Base-by-base conservation (phyloP, 2,329 filamentous ascomycete genomes). In the Aspergillus tanneri region DNA sequence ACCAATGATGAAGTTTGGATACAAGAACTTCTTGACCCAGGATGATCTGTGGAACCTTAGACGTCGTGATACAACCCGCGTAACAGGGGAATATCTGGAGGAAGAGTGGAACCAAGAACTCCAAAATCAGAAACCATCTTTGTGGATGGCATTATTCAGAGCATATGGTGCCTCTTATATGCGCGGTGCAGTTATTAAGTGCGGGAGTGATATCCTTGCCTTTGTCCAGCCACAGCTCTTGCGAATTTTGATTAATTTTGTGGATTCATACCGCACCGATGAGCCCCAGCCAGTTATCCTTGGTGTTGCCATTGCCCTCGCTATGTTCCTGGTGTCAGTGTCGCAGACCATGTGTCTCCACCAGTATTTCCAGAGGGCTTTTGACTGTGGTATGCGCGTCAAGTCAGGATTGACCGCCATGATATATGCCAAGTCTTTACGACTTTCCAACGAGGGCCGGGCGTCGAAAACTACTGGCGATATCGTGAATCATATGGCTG, bases 401-500 rank as follows among this genome's bases (percentile, higher is more conserved):
- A 97, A 96, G 74, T 87, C 90, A 32, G 86, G 90, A 3, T 73
- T 99, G 53, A 92, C 89, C 5, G 87, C 92, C 1, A 83, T 90
- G 49, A 97, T 99, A 56, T 99, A 99, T 69, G 82, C 85, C 50
- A 99, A 99, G 73, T 87, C 91, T 0, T 78, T 97, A 53, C 86
- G 83, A 55, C 77, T 99, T 14, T 97, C 92, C 4, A 97, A 95
- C 61, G 93, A 99, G 72, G 93, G 93, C 7, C 83, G 92, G 45
- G 81, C 90, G 2, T 73, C 84, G 36, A 96, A 97, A 73, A 88
- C 89, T 0, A 99, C 93, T 0, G 93, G 93, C 48, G 95, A 99
- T 63, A 97, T 99, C 63, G 93, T 99, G 67, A 99, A 99, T 67
- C 93, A 96, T 72, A 99, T 99, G 92, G 93, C 95, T 37, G 92